Evolutionary conservation across 2,329 filamentous ascomycete species (phyloP), one percentile per base, ranked within the genome.

Genomic region (Metarhizium anisopliae): DNA sequence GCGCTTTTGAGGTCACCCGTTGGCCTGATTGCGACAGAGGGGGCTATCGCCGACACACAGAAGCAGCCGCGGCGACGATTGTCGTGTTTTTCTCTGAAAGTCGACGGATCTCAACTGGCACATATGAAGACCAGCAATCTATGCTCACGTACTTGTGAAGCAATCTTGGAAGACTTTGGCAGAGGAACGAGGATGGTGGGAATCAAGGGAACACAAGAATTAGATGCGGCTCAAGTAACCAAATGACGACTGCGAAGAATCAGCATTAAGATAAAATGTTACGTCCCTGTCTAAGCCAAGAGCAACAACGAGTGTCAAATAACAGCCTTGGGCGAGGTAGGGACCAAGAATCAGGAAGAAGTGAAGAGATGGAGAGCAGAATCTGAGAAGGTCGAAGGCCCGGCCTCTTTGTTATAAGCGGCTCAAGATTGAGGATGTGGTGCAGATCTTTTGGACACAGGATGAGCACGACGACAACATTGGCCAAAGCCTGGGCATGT

Each of bases 221-320:
- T 45, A 8, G n/a, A 20, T 18, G 53, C 36, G 42, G 43, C 29
- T 35, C 32, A n/a, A 35, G 43, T 42, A 53, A 53, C 10, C 32
- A 51, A 40, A 42, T 36, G 38, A n/a, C 32, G 43, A 29, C 14
- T 29, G 52, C 18, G 38, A 49, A 47, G 49, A 59, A 55, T 60
- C 59, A 66, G 67, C 66, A 67, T 67, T 59, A 63, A 59, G 56
- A 66, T 59, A 63, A 59, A 55, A 66, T 61, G 64, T 59, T 57
- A 57, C 57, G 66, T 60, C 65, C 61, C 55, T 58, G 61, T 66
- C 62, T 66, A 55, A 58, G 57, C 47, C 47, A 32, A n/a, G 7
- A 29, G 25, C 45, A 49, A 30, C 45, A 49, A 30, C 2, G 14
- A 18, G 36, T 30, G 30, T 32, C 52, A 30, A 55, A 53, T 38